Base-by-base conservation (phyloP, 228 moss, liverwort and hornwort genomes). In the Sphagnum fallax region DNA sequence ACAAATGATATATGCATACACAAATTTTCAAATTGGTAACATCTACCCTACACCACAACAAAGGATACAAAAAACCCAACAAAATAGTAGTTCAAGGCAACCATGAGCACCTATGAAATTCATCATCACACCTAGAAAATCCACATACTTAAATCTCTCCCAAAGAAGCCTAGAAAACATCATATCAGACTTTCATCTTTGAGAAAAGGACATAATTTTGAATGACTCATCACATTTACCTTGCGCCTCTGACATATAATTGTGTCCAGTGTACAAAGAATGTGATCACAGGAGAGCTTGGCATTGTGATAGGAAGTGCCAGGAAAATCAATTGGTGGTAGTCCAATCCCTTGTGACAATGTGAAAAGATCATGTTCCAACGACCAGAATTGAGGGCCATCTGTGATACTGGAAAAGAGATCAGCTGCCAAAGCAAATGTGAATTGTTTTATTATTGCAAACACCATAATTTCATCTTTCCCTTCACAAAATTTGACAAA, bases 291-390 rank as follows among this genome's bases (percentile, higher is more conserved):
- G 32, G 47, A 75, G 9, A 62, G 68, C 0, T 57, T 62, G 14
- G 73, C 80, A 13, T 71, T 71, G 71, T 11, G 68, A 51, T 72
- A 85, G 4, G 65, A 60, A 4, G 73, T 70, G 13, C 88, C 85
- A 8, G 82, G 82, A 58, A 82, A 58, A 69, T 88, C 49, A 10
- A 88, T 64, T 0, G 76, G 85, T 1, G 78, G 0, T 49, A 74
- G 62, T 3, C 84, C 0, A 0, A 88, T 0, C 0, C 88, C 88
- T 5, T 0, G 10, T 0, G 16, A 47, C 4, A 53, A 65, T 15
- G 63, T 68, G 49, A 65, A 60, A 6, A 73, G 12, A 3, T 70
- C 70, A 5, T 49, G 5, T 0, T 0, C 18, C 11, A 78, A 51
- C 0, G 4, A 1, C 7, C 6, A 13, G 58, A 73, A 73, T 48